Conservation (phyloP, 192 early-diverging fungal genomes). For the Spizellomyces punctatus region DNA sequence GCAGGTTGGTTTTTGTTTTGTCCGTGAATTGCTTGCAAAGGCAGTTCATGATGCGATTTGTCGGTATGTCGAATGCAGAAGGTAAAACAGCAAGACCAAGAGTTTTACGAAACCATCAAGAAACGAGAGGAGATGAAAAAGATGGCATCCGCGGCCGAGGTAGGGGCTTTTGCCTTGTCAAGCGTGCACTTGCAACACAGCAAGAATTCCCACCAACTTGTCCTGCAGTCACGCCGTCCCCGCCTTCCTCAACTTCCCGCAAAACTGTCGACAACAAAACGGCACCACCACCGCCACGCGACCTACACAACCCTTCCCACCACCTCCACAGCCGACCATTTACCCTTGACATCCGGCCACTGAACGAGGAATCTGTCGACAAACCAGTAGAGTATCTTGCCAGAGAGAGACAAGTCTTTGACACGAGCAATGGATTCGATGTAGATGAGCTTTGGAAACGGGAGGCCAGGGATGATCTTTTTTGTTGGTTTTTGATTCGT, state of each 20-base stretch:
- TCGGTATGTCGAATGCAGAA: neutral
- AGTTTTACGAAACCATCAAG: neutral
- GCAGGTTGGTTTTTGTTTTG: neutral
- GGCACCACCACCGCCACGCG: neutral
- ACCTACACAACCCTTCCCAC: conserved; percentile 26
- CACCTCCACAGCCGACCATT: conserved; percentile 41
- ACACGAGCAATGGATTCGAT: conserved; percentile 95
- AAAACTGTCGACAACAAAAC: too few species aligned
- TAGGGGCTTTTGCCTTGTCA: neutral
- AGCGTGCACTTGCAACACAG: too few species aligned
- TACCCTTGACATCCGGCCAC: conserved; percentile 64
- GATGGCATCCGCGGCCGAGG: neutral
- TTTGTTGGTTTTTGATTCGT: neutral
- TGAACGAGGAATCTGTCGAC: conserved; percentile 88
- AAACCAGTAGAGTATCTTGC: conserved; percentile 76
- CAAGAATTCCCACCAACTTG: too few species aligned
- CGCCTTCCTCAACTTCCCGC: too few species aligned
- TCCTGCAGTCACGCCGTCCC: too few species aligned
- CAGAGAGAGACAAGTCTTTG: conserved; percentile 79
- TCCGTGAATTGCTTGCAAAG: neutral
- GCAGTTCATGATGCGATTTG: neutral
- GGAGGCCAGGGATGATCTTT: conserved; percentile 54
- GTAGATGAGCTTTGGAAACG: conserved; percentile 69
- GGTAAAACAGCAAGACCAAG: neutral
- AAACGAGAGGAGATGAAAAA: conserved; percentile 3